Conservation (phyloP, 164 flowering plant genomes). For the Magnolia changhungtana region DNA sequence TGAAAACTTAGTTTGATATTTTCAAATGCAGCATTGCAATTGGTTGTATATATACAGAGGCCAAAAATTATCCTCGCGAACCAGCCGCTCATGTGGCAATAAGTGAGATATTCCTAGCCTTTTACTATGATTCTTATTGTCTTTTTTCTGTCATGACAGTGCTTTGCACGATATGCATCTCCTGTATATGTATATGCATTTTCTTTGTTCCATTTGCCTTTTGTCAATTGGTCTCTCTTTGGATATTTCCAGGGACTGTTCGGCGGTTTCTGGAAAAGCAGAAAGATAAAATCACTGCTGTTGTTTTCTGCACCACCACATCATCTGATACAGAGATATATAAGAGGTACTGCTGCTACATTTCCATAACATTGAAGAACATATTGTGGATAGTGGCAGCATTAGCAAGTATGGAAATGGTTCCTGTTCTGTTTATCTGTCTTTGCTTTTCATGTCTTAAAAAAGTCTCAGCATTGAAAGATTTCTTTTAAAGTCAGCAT, state of each 20-base stretch:
- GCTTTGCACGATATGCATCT: neutral
- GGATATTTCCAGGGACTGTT: slow-evolving; percentile 21
- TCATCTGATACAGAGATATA: slow-evolving; percentile 93
- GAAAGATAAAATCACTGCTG: slow-evolving; percentile 71
- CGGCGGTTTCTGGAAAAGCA: slow-evolving; percentile 94
- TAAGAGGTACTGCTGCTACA: slow-evolving; percentile 53
- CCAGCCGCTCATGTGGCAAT: slow-evolving; percentile 99
- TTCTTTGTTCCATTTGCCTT: neutral
- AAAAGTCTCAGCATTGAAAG: neutral
- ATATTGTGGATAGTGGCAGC: neutral
- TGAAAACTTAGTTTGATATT: slow-evolving; percentile 13
- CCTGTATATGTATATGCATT: neutral
- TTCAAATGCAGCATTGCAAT: slow-evolving; percentile 80
- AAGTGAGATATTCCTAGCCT: slow-evolving; percentile 53
- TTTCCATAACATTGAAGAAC: neutral
- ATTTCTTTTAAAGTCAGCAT: neutral
- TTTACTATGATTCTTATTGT: neutral
- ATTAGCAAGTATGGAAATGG: neutral
- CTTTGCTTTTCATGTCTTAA: neutral
- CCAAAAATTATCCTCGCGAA: slow-evolving; percentile 97
- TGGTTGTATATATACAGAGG: slow-evolving; percentile 94
- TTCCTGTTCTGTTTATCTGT: neutral
- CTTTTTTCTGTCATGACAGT: neutral
- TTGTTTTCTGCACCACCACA: slow-evolving; percentile 87
- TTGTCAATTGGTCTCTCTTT: neutral